These are phyloP conservation scores for Penicillium palitans DNA, from an alignment of 2,329 filamentous ascomycete species.

Conservation along the genomic window DNA sequence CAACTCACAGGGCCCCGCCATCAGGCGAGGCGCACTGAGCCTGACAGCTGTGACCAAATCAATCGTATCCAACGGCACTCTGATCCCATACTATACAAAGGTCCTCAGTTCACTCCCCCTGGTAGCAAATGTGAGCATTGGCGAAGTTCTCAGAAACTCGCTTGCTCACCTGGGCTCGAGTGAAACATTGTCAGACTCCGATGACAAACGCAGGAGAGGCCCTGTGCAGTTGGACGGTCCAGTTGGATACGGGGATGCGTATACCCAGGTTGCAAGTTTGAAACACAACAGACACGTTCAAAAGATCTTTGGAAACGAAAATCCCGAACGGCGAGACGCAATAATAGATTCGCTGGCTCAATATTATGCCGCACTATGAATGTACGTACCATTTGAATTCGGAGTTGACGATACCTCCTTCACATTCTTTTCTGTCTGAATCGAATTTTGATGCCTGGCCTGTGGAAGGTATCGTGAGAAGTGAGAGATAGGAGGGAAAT, in stretches of 20 bases:
- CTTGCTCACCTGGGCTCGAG: slow-evolving; percentile 7
- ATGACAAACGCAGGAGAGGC: slow-evolving; percentile 3
- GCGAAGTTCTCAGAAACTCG: slow-evolving; percentile 21
- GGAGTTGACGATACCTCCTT: background rate
- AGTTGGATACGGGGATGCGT: slow-evolving; percentile 1
- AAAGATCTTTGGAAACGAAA: slow-evolving; percentile 16
- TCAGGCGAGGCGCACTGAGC: slow-evolving; percentile 15
- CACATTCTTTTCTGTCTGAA: too few relatives aligned
- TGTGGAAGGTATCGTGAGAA: too few relatives aligned
- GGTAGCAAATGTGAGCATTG: slow-evolving; percentile 16
- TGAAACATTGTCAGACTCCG: slow-evolving; percentile 1
- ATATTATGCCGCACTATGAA: slow-evolving; percentile 11
- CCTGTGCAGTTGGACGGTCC: background rate
- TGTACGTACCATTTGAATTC: background rate
- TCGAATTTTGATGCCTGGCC: background rate
- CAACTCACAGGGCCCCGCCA: slow-evolving; percentile 14
- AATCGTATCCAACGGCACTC: slow-evolving; percentile 18
- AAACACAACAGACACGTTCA: slow-evolving; percentile 16
- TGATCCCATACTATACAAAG: slow-evolving; percentile 25
- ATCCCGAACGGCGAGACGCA: slow-evolving; percentile 13
- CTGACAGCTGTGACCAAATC: slow-evolving; percentile 14
- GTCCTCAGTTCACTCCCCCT: slow-evolving; percentile 19
- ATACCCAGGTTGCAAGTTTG: slow-evolving; percentile 11
- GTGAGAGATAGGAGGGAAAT: background rate
- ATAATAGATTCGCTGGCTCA: slow-evolving; percentile 21